A percentile compares a stretch with the other conserved stretches of the same genome.
These are phyloP conservation scores for Secale cereale DNA, from an alignment of 176 grass and related monocot genomes.

Conservation along the genomic window DNA sequence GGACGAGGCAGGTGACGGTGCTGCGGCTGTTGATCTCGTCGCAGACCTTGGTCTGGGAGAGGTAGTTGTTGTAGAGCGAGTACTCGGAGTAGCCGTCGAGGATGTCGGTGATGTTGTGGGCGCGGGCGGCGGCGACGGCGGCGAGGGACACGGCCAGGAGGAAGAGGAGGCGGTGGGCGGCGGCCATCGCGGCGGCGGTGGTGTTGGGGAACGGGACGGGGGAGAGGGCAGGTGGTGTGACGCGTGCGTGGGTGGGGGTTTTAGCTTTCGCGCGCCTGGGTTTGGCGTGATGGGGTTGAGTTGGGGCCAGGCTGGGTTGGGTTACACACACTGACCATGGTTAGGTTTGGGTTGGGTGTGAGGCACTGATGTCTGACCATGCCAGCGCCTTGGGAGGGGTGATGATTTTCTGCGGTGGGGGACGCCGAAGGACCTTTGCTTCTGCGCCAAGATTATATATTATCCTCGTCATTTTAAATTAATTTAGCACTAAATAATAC, in stretches of 20 bases:
- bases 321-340: slow-evolving; percentile 35
- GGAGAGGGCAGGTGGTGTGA: background rate
- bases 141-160: background rate
- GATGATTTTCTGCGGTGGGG: slow-evolving; percentile 27
- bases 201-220: background rate
- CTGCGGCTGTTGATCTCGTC: slow-evolving; percentile 91
- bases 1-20: slow-evolving; percentile 82
- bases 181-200: slow-evolving; percentile 9
- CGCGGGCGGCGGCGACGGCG: background rate
- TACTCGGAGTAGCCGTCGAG: slow-evolving; percentile 71
- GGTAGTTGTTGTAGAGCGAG: slow-evolving; percentile 81
- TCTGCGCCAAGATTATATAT: background rate
- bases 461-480: background rate
- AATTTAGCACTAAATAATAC: no score
- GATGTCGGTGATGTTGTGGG: slow-evolving; percentile 89
- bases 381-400: slow-evolving; percentile 13
- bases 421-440: background rate
- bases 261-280: slow-evolving; percentile 22
- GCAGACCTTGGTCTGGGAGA: slow-evolving; percentile 91
- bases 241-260: slow-evolving; percentile 13
- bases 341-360: slow-evolving; percentile 27
- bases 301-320: background rate
- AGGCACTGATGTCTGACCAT: slow-evolving; percentile 1
- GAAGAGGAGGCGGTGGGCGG: slow-evolving; percentile 26
- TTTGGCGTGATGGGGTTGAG: background rate